Evolutionary conservation across 306 rosid genomes (phyloP).

Genomic region (Psophocarpus tetragonolobus): DNA sequence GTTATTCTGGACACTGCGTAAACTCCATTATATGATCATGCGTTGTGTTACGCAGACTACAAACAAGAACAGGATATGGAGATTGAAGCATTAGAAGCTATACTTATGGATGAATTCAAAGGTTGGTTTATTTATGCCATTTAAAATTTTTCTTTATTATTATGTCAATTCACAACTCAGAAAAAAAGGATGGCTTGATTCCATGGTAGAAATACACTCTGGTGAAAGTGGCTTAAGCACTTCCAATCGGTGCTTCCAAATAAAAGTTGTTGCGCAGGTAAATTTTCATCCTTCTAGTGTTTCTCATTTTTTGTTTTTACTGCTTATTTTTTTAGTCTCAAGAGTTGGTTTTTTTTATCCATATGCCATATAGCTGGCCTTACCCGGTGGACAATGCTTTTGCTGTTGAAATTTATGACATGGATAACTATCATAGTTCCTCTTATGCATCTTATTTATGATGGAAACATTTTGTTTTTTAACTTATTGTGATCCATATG

Average conservation of each 20-base stretch:
- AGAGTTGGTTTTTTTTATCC: background rate
- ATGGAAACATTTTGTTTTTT: slow-evolving; percentile 8
- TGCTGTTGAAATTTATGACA: slow-evolving; percentile 9
- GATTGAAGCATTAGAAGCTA: slow-evolving; percentile 96
- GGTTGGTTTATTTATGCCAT: slow-evolving; percentile 43
- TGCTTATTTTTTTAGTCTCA: background rate
- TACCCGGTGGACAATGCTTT: background rate
- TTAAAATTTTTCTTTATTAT: background rate
- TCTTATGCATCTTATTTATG: slow-evolving; percentile 3
- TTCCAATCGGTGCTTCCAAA: slow-evolving; percentile 77
- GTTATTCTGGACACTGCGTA: background rate
- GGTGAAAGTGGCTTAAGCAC: slow-evolving; percentile 92
- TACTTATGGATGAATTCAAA: slow-evolving; percentile 95
- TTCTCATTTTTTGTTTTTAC: background rate
- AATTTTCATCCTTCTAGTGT: background rate
- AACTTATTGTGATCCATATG: background rate
- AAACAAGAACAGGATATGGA: slow-evolving; percentile 95
- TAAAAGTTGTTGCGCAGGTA: slow-evolving; percentile 77
- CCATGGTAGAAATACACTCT: slow-evolving; percentile 78
- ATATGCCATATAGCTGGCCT: background rate
- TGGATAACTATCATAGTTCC: slow-evolving; percentile 19
- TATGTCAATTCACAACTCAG: background rate
- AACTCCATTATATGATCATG: background rate
- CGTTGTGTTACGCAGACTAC: slow-evolving; percentile 49
- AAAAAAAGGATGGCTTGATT: slow-evolving; percentile 21